Percentiles rank a stretch among this genome's conserved stretches.
Conservation (phyloP, 2,329 filamentous ascomycete genomes). For the Macrophomina phaseolina region DNA sequence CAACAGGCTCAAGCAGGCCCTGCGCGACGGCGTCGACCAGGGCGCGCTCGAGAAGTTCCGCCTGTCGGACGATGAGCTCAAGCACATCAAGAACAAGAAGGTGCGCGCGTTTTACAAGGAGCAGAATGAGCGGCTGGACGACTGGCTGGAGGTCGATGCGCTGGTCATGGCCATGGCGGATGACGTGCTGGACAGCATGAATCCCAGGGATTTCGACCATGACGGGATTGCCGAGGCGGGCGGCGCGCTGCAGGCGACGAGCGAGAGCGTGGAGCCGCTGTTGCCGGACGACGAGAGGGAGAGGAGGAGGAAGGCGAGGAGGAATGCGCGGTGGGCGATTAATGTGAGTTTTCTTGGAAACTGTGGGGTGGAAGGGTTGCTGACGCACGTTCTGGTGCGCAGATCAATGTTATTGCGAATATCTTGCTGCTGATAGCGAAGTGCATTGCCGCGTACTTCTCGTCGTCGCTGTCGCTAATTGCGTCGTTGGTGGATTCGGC, state of each 20-base stretch:
- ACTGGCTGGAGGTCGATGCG: conserved; percentile 65
- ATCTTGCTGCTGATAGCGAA: conserved; percentile 63
- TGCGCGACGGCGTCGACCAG: conserved; percentile 54
- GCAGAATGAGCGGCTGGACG: conserved; percentile 61
- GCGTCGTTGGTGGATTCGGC: conserved; percentile 67
- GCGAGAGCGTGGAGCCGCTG: conserved; percentile 60
- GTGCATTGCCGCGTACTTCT: conserved; percentile 60
- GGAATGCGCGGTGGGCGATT: conserved; percentile 62
- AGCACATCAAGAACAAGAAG: conserved; percentile 59
- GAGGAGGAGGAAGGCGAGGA: conserved; percentile 52
- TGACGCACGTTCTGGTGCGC: not conserved
- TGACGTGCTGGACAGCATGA: conserved; percentile 62
- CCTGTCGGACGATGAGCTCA: conserved; percentile 44
- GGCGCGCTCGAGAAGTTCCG: conserved; percentile 55
- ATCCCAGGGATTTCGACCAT: conserved; percentile 60
- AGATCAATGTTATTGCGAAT: conserved; percentile 66
- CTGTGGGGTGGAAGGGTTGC: not conserved
- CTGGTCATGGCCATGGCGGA: conserved; percentile 62
- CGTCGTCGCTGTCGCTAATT: conserved; percentile 65
- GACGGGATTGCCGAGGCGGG: conserved; percentile 60
- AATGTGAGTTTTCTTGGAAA: conserved; percentile 46
- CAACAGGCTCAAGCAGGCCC: conserved; percentile 55
- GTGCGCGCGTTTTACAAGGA: conserved; percentile 60
- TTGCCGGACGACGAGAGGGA: conserved; percentile 61
- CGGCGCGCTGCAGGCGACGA: conserved; percentile 56